A percentile compares a stretch with the other conserved stretches of the same genome.
These are phyloP conservation scores for Colletotrichum lini DNA, from an alignment of 2,329 filamentous ascomycete species.

Conservation along the genomic window DNA sequence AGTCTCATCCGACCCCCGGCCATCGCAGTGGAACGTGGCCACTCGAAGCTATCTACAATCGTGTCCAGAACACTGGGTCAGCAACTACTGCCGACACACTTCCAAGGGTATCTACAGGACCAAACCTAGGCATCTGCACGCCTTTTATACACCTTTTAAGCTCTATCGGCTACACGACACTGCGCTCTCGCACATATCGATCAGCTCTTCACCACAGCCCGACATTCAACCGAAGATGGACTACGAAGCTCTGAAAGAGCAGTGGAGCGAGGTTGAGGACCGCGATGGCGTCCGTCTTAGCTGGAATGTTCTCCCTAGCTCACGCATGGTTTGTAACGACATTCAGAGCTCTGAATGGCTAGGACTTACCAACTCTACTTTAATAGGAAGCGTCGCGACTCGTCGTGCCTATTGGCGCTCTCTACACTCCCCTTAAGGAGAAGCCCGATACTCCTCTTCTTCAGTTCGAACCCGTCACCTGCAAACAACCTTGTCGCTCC, in stretches of 20 bases:
- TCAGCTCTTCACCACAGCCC: background rate
- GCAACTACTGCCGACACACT: background rate
- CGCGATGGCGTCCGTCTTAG: conserved; percentile 95
- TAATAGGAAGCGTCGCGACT: conserved; percentile 89
- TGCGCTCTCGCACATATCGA: background rate
- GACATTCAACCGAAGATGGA: conserved; percentile 73
- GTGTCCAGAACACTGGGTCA: background rate
- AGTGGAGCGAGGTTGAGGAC: conserved; percentile 97
- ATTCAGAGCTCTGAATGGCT: conserved; percentile 7
- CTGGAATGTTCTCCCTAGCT: conserved; percentile 99
- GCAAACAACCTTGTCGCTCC: conserved; percentile 95
- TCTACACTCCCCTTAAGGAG: conserved; percentile 97
- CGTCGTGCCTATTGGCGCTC: conserved; percentile 94
- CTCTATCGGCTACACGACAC: no score
- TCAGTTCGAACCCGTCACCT: conserved; percentile 96
- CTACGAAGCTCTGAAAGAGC: conserved; percentile 93
- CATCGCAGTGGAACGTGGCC: conserved; percentile 16
- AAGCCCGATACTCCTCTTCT: conserved; percentile 90
- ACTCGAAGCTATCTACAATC: conserved; percentile 8
- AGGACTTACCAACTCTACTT: conserved; percentile 43
- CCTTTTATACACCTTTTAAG: background rate
- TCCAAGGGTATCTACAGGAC: background rate
- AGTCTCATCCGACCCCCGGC: background rate
- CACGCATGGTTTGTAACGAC: conserved; percentile 82
- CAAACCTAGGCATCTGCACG: background rate